Evolutionary conservation across 306 rosid species (phyloP).

Genomic region (Macrotyloma uniflorum): DNA sequence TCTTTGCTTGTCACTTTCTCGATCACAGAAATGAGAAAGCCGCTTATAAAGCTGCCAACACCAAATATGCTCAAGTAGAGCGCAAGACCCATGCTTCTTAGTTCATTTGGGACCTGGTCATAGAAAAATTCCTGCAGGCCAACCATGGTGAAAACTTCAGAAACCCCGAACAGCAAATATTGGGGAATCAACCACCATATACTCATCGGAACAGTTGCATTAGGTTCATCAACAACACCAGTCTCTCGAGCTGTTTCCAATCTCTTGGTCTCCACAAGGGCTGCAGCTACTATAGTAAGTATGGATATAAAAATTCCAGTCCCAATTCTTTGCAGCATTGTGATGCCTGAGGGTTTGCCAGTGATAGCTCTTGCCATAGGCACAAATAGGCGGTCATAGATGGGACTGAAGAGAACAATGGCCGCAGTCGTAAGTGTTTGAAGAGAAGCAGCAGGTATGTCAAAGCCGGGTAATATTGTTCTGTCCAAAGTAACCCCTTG

Average conservation of each 20-base stretch:
- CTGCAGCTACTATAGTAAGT: conserved; percentile 56
- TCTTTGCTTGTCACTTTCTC: conserved; percentile 41
- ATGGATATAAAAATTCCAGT: conserved; percentile 57
- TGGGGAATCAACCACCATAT: conserved; percentile 82
- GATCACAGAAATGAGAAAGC: conserved; percentile 62
- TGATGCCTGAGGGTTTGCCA: conserved; percentile 63
- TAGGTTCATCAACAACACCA: conserved; percentile 58
- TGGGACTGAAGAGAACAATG: conserved; percentile 49
- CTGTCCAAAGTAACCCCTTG: conserved; percentile 63
- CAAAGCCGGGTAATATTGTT: conserved; percentile 48
- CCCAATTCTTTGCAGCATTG: conserved; percentile 79
- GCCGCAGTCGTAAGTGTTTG: conserved; percentile 47
- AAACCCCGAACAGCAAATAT: conserved; percentile 57
- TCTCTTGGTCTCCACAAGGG: conserved; percentile 63
- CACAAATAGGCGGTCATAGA: conserved; percentile 64
- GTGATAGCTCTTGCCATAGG: conserved; percentile 62
- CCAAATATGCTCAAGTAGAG: conserved; percentile 67
- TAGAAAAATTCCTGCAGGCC: conserved; percentile 87
- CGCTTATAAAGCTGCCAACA: conserved; percentile 67
- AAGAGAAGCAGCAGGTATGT: conserved; percentile 70
- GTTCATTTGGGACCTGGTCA: conserved; percentile 69
- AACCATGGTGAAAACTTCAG: conserved; percentile 69
- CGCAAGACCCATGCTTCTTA: conserved; percentile 73
- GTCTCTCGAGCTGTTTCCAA: conserved; percentile 58
- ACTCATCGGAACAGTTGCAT: conserved; percentile 65